Conservation (phyloP, 768 basidiomycete genomes). For the Lepiota brunneoincarnata region DNA sequence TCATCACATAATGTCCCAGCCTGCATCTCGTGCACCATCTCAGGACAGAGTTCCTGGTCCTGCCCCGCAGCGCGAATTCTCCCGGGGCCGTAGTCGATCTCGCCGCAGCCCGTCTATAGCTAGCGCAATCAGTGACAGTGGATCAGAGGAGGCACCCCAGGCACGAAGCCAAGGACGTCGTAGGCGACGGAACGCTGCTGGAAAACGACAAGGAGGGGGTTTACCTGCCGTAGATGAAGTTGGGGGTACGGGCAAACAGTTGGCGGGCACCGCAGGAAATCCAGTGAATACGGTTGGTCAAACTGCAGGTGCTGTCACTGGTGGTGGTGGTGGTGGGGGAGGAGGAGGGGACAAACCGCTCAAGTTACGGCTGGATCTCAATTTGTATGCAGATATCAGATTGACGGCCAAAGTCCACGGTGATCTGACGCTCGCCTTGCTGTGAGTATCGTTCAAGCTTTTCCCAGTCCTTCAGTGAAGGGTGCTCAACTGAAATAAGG, state of each 20-base stretch:
- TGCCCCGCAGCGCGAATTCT: not conserved
- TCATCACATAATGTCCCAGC: conserved; percentile 4
- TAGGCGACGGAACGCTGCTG: conserved; percentile 7
- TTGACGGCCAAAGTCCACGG: conserved; percentile 32
- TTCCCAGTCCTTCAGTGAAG: not conserved
- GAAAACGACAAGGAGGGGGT: conserved; percentile 11
- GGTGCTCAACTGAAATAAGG: conserved; percentile 11
- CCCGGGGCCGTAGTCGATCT: conserved; percentile 17
- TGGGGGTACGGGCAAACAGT: conserved; percentile 11
- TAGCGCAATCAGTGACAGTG: conserved; percentile 5
- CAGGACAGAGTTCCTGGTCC: not conserved
- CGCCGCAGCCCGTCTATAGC: conserved; percentile 12
- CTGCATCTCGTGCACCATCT: conserved; percentile 6
- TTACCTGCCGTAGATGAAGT: conserved; percentile 21
- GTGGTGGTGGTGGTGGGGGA: conserved; percentile 7
- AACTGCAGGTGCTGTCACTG: not conserved
- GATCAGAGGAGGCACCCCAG: not conserved
- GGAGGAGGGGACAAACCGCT: conserved; percentile 15
- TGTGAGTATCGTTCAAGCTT: too few species aligned
- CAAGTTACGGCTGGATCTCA: conserved; percentile 29
- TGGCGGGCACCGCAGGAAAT: not conserved
- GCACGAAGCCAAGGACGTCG: conserved; percentile 6
- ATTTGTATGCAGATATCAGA: conserved; percentile 31
- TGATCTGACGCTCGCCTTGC: conserved; percentile 29
- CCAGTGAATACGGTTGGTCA: not conserved